Evolutionary conservation across 345 rosid genomes (phyloP).

Genomic region (Nephelium lappaceum): DNA sequence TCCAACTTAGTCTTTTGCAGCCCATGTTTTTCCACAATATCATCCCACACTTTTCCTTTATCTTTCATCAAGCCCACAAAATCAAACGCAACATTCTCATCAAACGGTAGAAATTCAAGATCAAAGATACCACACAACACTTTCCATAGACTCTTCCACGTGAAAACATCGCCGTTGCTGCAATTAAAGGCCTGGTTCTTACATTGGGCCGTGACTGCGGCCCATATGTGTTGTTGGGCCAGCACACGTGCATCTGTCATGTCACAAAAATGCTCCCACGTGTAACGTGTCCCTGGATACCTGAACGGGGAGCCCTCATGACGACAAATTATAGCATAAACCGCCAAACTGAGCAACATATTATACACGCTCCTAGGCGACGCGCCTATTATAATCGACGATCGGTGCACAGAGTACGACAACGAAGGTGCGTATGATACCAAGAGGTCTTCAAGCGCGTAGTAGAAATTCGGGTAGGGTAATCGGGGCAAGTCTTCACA

Average conservation of each 20-base stretch:
- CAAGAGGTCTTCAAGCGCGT: conserved; percentile 38
- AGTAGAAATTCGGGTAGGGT: conserved; percentile 48
- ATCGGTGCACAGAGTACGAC: conserved; percentile 31
- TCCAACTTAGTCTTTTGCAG: conserved; percentile 30
- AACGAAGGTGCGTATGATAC: conserved; percentile 22
- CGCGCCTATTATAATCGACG: conserved; percentile 39
- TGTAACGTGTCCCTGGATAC: conserved; percentile 32
- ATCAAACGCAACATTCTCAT: conserved; percentile 35
- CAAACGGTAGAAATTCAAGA: conserved; percentile 32
- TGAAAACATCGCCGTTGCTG: conserved; percentile 38
- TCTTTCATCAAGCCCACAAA: conserved; percentile 24
- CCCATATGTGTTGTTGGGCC: conserved; percentile 47
- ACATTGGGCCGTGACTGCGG: background rate
- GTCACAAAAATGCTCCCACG: conserved; percentile 45
- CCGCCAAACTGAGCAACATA: conserved; percentile 21
- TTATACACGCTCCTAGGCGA: conserved; percentile 35
- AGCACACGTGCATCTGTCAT: conserved; percentile 31
- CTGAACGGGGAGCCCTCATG: conserved; percentile 31
- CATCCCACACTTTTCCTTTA: conserved; percentile 36
- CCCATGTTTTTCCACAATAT: conserved; percentile 37
- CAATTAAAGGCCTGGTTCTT: conserved; percentile 44
- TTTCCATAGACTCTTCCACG: conserved; percentile 40
- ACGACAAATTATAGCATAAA: conserved; percentile 36
- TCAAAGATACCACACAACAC: conserved; percentile 23
- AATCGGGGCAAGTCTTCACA: conserved; percentile 33